Base-by-base conservation (phyloP, 768 basidiomycete species). In the Trametes cubensis region DNA sequence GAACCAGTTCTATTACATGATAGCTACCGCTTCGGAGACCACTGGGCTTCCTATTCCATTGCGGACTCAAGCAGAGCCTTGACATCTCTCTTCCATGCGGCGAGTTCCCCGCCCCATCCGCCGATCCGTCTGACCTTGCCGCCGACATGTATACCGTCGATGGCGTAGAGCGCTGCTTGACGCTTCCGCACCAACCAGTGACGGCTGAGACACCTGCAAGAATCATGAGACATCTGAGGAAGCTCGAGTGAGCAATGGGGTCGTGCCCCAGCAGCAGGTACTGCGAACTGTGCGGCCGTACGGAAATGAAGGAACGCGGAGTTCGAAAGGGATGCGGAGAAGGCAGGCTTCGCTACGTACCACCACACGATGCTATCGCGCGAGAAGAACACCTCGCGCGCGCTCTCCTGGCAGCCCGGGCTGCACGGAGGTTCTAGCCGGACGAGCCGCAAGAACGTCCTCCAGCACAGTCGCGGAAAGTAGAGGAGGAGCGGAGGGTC, bases 401-500 rank as follows among this genome's bases (percentile, higher is more conserved):
- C 45, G 7, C 30, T 57, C 60, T 76, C 75, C 38, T 64, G 50
- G 64, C 75, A 76, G 25, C 72, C 75, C 11, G 66, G 61, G 23
- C 68, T 69, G 69, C 73, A 74, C 14, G 67, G 70, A 6, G 66
- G 62, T 7, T 17, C 47, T n/a, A 67, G 17, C 13, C 72, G 57
- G 25, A 73, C 41, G 8, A 76, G 65, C n/a, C 75, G 72, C 60
- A 75, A 68, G n/a, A 85, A 67, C 0, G 86, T 88, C 49, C 87
- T 78, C 56, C 75, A 64, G 61, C 81, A 67, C 25, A 88, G 66
- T 17, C 88, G 84, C 21, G 87, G 85, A 56, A 89, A 78, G 73
- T 89, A 89, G 11, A 83, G 71, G 10, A 75, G 18, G 38, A 89
- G 73, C 14, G 87, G 88, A 8, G 87, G 86, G 65, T 89, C 87